Conservation (phyloP, 805 yeast species). For the Kregervanrija fluxuum region DNA sequence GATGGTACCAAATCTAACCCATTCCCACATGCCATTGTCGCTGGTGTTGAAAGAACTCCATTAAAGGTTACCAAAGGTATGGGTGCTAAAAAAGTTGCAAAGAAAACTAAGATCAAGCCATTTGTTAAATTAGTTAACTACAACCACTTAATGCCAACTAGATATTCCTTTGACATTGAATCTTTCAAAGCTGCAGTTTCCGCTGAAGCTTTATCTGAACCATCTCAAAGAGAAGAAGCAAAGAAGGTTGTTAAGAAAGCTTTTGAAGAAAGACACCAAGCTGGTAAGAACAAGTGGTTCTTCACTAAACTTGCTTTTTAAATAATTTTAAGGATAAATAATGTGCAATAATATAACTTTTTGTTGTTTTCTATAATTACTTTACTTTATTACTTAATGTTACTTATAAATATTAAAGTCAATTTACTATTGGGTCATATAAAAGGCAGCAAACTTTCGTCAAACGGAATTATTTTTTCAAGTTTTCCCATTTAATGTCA, state of each 20-base stretch:
- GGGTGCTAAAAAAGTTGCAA: constrained; percentile 94
- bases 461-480: constrained; percentile 8
- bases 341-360: constrained; percentile 9
- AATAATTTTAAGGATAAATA: constrained; percentile 12
- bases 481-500: constrained; percentile 66
- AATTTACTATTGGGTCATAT: too few species aligned
- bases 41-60: constrained; percentile 99
- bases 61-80: constrained; percentile 90
- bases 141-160: constrained; percentile 99
- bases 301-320: constrained; percentile 70
- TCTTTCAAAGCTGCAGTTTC: constrained; percentile 86
- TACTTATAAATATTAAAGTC: not conserved
- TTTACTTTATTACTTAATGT: not conserved
- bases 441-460: too few species aligned
- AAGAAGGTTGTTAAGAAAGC: constrained; percentile 98
- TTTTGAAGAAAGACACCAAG: constrained; percentile 98
- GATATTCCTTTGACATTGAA: constrained; percentile 97
- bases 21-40: constrained; percentile 99
- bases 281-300: constrained; percentile 99
- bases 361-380: constrained; percentile 2
- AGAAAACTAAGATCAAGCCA: constrained; percentile 98
- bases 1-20: constrained; percentile 98
- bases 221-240: constrained; percentile 97
- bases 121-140: constrained; percentile 98
- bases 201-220: constrained; percentile 92